Base-by-base conservation (phyloP, 163 green algal genomes). In the Prototheca wickerhamii region DNA sequence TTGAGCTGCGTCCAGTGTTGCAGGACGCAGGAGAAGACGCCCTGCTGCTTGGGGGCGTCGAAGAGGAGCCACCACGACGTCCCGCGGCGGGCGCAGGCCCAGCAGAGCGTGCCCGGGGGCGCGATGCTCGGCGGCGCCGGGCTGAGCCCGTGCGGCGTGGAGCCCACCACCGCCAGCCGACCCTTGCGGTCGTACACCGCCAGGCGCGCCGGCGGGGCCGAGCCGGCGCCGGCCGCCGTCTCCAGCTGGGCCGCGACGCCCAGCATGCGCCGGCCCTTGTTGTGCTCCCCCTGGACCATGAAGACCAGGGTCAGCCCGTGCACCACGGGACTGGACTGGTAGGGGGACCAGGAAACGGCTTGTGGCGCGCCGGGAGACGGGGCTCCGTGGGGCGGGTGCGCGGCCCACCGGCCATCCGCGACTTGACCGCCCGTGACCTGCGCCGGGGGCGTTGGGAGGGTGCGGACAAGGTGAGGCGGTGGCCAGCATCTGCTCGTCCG, bases 111-210 rank as follows among this genome's bases (percentile, higher is more conserved):
- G 46, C 46, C 46, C 46, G 6, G 1, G 12, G 15, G 5, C 20
- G 1, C 12, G 20, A 54, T 21, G 46, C 46, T 54, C 12, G 5
- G n/a, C 20, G 46, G 46, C 20, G 46, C 46, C 20, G 20, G 12
- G 46, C 23, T 12, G 46, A n/a, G n/a, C n/a, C n/a, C n/a, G n/a
- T n/a, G n/a, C n/a, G n/a, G n/a, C n/a, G n/a, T n/a, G n/a, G n/a
- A n/a, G n/a, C n/a, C n/a, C n/a, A n/a, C n/a, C 20, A 54, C 46
- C 15, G 46, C 46, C 12, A 25, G 12, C 12, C 46, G 46, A 6
- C 46, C 46, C 46, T 18, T 25, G 46, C 46, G 46, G 46, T 54
- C 46, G 46, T 54, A 54, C 20, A 54, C 46, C 18, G 46, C 46
- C 46, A 54, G 46, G 46, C 46, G 46, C 46, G 26, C 15, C 46